These are phyloP conservation scores for Penicillium sp. DNA, from an alignment of 2,329 filamentous ascomycete genomes.

Conservation along the genomic window DNA sequence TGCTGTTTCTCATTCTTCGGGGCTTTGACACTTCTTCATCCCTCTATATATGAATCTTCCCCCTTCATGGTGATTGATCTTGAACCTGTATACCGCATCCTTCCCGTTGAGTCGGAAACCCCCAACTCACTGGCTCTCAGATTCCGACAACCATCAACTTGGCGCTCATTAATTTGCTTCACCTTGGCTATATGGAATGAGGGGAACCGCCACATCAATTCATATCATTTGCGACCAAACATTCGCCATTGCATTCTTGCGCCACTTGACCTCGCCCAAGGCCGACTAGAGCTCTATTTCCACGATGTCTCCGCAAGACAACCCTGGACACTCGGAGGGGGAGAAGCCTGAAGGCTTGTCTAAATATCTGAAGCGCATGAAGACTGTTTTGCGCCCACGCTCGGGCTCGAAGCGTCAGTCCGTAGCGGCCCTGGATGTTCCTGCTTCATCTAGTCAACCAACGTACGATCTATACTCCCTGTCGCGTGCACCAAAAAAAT, in stretches of 20 bases:
- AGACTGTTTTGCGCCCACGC: slow-evolving; percentile 35
- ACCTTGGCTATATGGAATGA: slow-evolving; percentile 13
- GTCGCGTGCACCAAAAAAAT: neutral
- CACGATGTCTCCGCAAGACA: slow-evolving; percentile 28
- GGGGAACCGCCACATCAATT: slow-evolving; percentile 2
- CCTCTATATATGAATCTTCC: neutral
- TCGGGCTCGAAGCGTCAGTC: slow-evolving; percentile 32
- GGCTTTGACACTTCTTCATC: neutral
- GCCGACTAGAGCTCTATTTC: slow-evolving; percentile 11
- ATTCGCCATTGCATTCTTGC: slow-evolving; percentile 16
- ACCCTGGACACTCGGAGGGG: slow-evolving; percentile 17
- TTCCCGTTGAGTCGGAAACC: neutral
- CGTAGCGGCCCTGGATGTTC: slow-evolving; percentile 16
- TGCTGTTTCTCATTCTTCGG: neutral
- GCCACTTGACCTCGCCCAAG: slow-evolving; percentile 6
- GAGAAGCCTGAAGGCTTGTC: slow-evolving; percentile 36
- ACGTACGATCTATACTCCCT: slow-evolving; percentile 14
- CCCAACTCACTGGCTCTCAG: slow-evolving; percentile 1
- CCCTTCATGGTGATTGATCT: neutral
- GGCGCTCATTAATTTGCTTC: neutral
- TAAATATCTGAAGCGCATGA: slow-evolving; percentile 43
- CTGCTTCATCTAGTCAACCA: slow-evolving; percentile 17
- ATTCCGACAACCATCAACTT: neutral
- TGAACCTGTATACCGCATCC: neutral
- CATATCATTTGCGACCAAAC: slow-evolving; percentile 11